Evolutionary conservation across 2,329 filamentous ascomycete species (phyloP), one percentile per base, ranked within the genome.

Genomic region (Tolypocladium tropicale): DNA sequence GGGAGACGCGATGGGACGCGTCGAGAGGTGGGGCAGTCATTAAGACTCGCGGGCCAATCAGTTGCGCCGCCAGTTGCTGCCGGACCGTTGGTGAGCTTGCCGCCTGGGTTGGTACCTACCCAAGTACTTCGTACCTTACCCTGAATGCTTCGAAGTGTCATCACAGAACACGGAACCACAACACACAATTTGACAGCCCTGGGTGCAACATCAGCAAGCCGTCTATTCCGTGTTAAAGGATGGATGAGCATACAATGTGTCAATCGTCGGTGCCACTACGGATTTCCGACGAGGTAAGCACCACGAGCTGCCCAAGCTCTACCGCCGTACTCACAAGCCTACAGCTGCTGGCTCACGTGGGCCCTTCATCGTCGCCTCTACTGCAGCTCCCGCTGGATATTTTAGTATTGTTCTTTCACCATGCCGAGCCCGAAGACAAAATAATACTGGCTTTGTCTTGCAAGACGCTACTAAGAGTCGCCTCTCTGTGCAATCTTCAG

Each of bases 1-100:
- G 48, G 63, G 57, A 68, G 67, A 70, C 69, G 69, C 69, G 69
- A 64, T 63, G 56, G 43, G 59, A 66, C 69, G 68, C 68, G 69
- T 66, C 58, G 53, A 58, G 53, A 56, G 54, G 61, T 56, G 59
- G 53, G 46, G 64, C 62, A 59, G 54, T 56, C 61, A 67, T 67
- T 63, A 64, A 67, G 54, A 5, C 3, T 5, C 25, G 1, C 21
- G 2, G 32, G 5, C 57, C 52, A 56, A 58, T 56, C 52, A 56
- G 14, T 16, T 34, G n/a, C n/a, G n/a, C n/a, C n/a, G 39, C 4
- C 33, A 34, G 34, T n/a, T 6, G 28, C 3, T 49, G 10, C 23
- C 3, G 14, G 23, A 6, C 18, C 6, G 16, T 18, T 48, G 25
- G 25, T n/a, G 25, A 30, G 23, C 43, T 12, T 3, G 41, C 25